Base-by-base conservation (phyloP, 192 early-diverging fungal genomes). In the Dissophora globulifera region DNA sequence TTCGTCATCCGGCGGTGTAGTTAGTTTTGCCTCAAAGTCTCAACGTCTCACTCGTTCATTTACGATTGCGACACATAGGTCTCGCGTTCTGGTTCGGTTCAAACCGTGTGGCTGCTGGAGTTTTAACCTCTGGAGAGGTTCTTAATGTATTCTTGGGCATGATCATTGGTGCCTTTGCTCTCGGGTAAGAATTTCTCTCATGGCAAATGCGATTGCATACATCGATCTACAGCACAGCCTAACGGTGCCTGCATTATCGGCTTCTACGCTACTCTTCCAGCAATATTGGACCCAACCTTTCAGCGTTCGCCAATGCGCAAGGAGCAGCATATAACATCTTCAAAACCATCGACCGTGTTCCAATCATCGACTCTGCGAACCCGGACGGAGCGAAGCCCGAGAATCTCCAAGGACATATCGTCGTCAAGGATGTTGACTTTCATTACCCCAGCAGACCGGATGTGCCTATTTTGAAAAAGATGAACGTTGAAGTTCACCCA, bases 61-160 rank as follows among this genome's bases (percentile, higher is more conserved):
- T n/a, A n/a, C n/a, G n/a, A n/a, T n/a, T n/a, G n/a, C n/a, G n/a
- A n/a, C n/a, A 13, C 26, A 20, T 64, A 64, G 62, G 50, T 16
- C 83, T 95, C 17, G 89, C 93, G 15, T 94, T 94, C 80, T 95
- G 93, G 91, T 96, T 94, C 76, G 95, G 94, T 47, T 75, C 88
- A 42, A 79, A 81, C 22, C 84, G 91, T 32, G 84, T 90, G 49
- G 53, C 85, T n/a, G 67, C 83, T 29, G 74, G 80, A 23, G 69
- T 79, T 38, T 71, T 87, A 54, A 59, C 22, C 30, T 81, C 81
- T 47, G 78, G 79, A 0, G 54, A 75, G 20, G 90, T 96, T 25
- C 75, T 95, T 23, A 93, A 88, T 58, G 93, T 93, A 42, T 97
- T 98, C 70, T 94, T 96, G 74, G 83, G 92, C 42, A 86, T 98